Conservation (phyloP, 2,329 filamentous ascomycete species). For the Colletotrichum melonis region DNA sequence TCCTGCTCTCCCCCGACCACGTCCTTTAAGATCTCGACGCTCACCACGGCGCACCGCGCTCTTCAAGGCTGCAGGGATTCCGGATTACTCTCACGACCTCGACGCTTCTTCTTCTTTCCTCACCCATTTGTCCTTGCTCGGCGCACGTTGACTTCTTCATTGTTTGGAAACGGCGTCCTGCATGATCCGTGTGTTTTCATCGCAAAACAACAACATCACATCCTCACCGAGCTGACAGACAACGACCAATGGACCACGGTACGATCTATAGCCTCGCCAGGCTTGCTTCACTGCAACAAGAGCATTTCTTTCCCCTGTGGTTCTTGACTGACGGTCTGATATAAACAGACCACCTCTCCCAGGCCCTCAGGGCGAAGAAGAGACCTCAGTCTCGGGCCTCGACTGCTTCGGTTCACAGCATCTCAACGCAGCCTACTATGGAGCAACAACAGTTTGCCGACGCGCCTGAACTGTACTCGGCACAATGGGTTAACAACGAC, state of each 20-base stretch:
- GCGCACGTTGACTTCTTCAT: slow-evolving; percentile 30
- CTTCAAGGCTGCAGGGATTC: slow-evolving; percentile 27
- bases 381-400: slow-evolving; percentile 66
- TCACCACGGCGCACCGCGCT: slow-evolving; percentile 35
- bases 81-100: slow-evolving; percentile 18
- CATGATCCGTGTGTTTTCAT: slow-evolving; percentile 36
- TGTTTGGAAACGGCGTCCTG: slow-evolving; percentile 26
- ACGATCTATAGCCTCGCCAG: not conserved
- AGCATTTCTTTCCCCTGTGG: slow-evolving; percentile 27
- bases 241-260: slow-evolving; percentile 35
- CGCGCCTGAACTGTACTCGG: slow-evolving; percentile 55
- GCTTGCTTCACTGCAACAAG: not conserved
- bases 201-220: slow-evolving; percentile 32
- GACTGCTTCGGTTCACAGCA: slow-evolving; percentile 67
- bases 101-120: slow-evolving; percentile 10
- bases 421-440: slow-evolving; percentile 61
- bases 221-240: slow-evolving; percentile 5
- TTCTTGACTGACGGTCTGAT: slow-evolving; percentile 40
- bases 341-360: slow-evolving; percentile 45
- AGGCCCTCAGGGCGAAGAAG: slow-evolving; percentile 55
- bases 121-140: not conserved
- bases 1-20: slow-evolving; percentile 29
- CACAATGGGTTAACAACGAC: slow-evolving; percentile 62
- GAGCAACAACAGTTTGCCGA: slow-evolving; percentile 59
- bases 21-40: slow-evolving; percentile 34